Evolutionary conservation across 164 flowering plant species (phyloP).

Genomic region (Stephania cephalantha): DNA sequence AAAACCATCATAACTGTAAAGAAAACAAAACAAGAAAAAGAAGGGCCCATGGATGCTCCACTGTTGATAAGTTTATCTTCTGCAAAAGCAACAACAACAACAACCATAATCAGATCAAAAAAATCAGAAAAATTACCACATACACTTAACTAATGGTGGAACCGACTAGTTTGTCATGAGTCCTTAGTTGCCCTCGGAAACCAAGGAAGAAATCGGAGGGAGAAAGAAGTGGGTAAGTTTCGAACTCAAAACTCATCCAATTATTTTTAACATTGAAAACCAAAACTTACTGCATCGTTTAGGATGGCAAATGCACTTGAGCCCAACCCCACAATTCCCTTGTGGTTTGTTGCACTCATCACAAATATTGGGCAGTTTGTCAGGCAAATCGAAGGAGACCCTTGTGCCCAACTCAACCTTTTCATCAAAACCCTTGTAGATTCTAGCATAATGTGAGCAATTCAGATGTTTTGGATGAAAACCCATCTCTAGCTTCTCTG

Average conservation of each 20-base stretch:
- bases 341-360: slow-evolving; percentile 51
- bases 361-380: slow-evolving; percentile 44
- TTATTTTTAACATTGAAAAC: not conserved
- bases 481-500: slow-evolving; percentile 25
- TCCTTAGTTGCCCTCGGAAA: no score
- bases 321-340: slow-evolving; percentile 55
- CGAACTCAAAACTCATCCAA: not conserved
- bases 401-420: slow-evolving; percentile 39
- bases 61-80: slow-evolving; percentile 38
- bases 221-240: no score
- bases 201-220: no score
- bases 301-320: slow-evolving; percentile 55
- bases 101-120: not conserved
- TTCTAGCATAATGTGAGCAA: slow-evolving; percentile 38
- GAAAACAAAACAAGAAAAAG: slow-evolving; percentile 21
- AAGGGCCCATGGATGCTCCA: slow-evolving; percentile 17
- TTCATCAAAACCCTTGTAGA: slow-evolving; percentile 19
- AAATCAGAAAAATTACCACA: not conserved
- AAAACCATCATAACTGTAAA: slow-evolving; percentile 10
- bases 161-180: no score
- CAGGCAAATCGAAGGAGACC: slow-evolving; percentile 50
- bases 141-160: no score
- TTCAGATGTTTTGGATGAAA: slow-evolving; percentile 44
- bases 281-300: slow-evolving; percentile 46
- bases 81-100: slow-evolving; percentile 22